Base-by-base conservation (phyloP, 2,329 filamentous ascomycete genomes). In the Ophiocordyceps camponoti-saundersi region DNA sequence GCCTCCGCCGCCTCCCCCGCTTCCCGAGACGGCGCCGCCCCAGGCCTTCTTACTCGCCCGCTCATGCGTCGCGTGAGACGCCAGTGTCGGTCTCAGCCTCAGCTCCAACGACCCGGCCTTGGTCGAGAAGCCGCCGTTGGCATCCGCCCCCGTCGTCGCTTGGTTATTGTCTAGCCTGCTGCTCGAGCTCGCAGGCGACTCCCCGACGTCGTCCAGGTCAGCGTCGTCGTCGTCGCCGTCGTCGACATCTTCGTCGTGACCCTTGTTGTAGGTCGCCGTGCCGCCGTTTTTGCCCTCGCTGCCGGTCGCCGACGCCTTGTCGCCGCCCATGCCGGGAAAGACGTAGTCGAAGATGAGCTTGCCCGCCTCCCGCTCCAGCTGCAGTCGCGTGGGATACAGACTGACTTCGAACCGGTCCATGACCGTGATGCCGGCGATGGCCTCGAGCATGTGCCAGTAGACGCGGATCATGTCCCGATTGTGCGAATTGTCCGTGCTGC, bases 381-480 rank as follows among this genome's bases (percentile, higher is more conserved):
- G 92, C 21, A 98, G 80, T 62, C 88, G 93, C 60, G 98, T 76
- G 0, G 92, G 93, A 61, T 93, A 89, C 20, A 98, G 68, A 47
- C 89, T 87, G 47, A 98, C 85, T 62, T 96, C 89, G 57, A 98
- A 98, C 56, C 93, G 85, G 55, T 96, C 90, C 71, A 98, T 86
- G 30, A 98, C 89, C 0, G 90, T 87, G 51, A 98, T 98, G 44
- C 92, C 92, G 36, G 90, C 92, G 61, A 98, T 95, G 8, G 92
- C 89, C 65, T 98, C 92, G 5, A 98, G 73, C 87, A 95, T 95
- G 60, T 95, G 81, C 87, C 93, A 98, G 60, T 94, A 92, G 13
- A 99, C 85, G 32, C 83, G 79, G 46, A 98, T 75, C 83, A 96
- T 96, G 57, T 88, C 86, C 18, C 26, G 26, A 18, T 43, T 40